Conservation (phyloP, 1,284 basidiomycete genomes). For the Ganoderma sinense region DNA sequence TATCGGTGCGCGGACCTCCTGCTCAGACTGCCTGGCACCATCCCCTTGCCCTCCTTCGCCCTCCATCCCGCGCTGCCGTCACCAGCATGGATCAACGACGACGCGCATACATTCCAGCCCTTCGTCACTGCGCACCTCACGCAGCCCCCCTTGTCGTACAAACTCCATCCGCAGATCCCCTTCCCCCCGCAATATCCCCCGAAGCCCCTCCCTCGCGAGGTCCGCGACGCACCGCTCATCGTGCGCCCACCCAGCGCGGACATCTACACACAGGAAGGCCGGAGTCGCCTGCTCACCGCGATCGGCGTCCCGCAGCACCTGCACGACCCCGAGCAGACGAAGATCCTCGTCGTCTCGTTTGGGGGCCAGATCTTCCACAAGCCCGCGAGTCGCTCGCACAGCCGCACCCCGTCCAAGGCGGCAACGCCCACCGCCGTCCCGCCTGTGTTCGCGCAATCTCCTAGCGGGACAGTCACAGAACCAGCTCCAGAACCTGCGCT, state of each 20-base stretch:
- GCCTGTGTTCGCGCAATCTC: neutral
- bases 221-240: conserved; percentile 68
- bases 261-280: conserved; percentile 60
- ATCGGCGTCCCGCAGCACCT: conserved; percentile 65
- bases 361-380: conserved; percentile 77
- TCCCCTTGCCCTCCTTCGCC: conserved; percentile 78
- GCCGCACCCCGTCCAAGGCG: conserved; percentile 31
- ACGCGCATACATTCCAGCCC: conserved; percentile 51
- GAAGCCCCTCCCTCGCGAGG: conserved; percentile 47
- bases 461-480: neutral
- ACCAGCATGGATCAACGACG: conserved; percentile 65
- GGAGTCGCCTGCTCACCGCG: conserved; percentile 57
- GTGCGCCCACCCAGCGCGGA: conserved; percentile 58
- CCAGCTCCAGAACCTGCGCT: neutral
- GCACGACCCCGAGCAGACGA: conserved; percentile 55
- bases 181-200: conserved; percentile 41
- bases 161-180: conserved; percentile 48
- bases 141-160: conserved; percentile 35
- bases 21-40: conserved; percentile 72
- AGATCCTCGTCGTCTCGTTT: conserved; percentile 79
- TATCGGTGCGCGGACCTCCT: conserved; percentile 78
- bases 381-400: conserved; percentile 51
- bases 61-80: conserved; percentile 62
- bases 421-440: conserved; percentile 17
- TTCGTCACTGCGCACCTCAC: conserved; percentile 53